phyloP scores from a whole-genome alignment of 768 basidiomycete genomes.

The Panaeolus papilionaceus region DNA sequence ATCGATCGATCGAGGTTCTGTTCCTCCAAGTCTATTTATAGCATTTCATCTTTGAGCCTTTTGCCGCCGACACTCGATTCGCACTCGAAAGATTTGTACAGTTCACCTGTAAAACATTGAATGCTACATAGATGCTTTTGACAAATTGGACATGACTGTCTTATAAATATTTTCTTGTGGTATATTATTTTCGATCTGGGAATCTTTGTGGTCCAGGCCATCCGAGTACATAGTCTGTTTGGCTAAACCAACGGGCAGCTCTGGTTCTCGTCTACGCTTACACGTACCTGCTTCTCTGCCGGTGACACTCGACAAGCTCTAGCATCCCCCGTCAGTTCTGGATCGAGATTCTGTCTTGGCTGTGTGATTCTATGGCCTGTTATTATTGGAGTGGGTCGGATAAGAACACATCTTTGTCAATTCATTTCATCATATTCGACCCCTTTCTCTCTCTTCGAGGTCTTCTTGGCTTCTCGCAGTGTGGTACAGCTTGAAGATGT shows the following conservation, averaged over 20 bases:
- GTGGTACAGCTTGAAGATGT: neutral
- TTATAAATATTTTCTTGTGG: neutral
- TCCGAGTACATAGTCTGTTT: neutral
- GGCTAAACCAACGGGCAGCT: neutral
- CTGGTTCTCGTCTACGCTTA: neutral
- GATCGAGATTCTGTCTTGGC: neutral
- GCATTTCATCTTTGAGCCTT: neutral
- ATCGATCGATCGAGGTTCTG: neutral
- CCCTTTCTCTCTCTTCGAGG: neutral
- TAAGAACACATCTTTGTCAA: neutral
- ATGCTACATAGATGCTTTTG: too few species aligned
- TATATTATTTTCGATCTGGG: neutral
- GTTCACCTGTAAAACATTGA: neutral
- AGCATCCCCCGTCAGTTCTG: neutral
- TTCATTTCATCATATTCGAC: neutral
- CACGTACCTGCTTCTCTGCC: neutral
- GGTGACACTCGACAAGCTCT: neutral
- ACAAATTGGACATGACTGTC: too few species aligned
- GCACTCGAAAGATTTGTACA: neutral
- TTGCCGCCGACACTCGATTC: conserved; percentile 1
- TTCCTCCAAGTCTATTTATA: neutral
- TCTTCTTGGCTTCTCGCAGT: conserved; percentile 6
- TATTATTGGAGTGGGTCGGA: neutral
- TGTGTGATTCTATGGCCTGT: neutral
- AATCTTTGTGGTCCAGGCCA: too few species aligned